Evolutionary conservation across 768 basidiomycete species (phyloP).

Genomic region (Termitomyces heimii): DNA sequence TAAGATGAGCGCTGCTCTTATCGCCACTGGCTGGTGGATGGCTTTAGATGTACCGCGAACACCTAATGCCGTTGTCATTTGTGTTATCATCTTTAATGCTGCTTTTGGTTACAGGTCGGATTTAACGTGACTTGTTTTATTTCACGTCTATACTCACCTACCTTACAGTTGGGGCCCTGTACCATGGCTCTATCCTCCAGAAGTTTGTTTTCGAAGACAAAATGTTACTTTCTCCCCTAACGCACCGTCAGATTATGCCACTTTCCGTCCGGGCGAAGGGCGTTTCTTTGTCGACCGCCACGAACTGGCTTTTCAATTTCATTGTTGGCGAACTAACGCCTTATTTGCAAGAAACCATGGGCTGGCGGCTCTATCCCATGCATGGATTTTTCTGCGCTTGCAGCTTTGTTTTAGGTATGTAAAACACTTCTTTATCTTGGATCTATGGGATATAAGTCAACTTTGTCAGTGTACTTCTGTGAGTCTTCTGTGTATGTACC

Average conservation of each 20-base stretch:
- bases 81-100: slow-evolving; percentile 90
- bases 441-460: slow-evolving; percentile 43
- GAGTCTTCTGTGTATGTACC: neutral
- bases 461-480: slow-evolving; percentile 49
- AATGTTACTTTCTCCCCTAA: neutral
- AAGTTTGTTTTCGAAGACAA: slow-evolving; percentile 36
- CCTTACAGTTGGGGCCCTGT: slow-evolving; percentile 72
- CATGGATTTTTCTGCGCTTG: slow-evolving; percentile 89
- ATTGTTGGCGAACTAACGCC: slow-evolving; percentile 87
- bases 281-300: slow-evolving; percentile 91
- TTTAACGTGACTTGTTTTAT: neutral
- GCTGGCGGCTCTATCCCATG: slow-evolving; percentile 93
- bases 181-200: slow-evolving; percentile 86
- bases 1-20: slow-evolving; percentile 79
- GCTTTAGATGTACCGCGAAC: slow-evolving; percentile 83
- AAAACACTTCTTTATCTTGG: neutral
- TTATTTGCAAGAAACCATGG: slow-evolving; percentile 77
- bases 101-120: slow-evolving; percentile 81
- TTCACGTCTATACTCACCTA: neutral
- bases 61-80: slow-evolving; percentile 80
- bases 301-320: slow-evolving; percentile 87
- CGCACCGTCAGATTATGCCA: slow-evolving; percentile 71
- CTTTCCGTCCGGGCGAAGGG: slow-evolving; percentile 88
- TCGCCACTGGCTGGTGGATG: slow-evolving; percentile 89
- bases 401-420: slow-evolving; percentile 73